Base-by-base conservation (phyloP, 202 grass and related monocot species). In the Alloteropsis angusta region DNA sequence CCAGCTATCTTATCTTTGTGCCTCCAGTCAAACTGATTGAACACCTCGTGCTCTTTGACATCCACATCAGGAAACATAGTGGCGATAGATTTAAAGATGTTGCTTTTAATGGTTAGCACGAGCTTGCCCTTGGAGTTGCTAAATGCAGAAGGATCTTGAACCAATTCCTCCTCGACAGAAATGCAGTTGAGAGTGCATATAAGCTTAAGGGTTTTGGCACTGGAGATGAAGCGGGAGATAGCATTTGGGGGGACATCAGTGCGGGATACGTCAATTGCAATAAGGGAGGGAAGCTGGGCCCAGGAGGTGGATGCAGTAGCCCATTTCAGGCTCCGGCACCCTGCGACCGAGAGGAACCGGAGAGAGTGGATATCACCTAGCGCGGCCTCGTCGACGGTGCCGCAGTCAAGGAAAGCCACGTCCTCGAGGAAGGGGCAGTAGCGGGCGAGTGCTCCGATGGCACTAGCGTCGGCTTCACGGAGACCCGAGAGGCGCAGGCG, bases 311-410 rank as follows among this genome's bases (percentile, higher is more conserved):
- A 93, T 44, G 92, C 96, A 18, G 86, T 96, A 65, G 90, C 88
- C 96, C 96, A 99, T 71, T 93, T 89, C 69, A 96, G 41, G 79
- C 78, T 96, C 66, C 83, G 88, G 60, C 92, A 96, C 52, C 96
- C 96, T 23, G 92, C 84, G 19, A 99, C 80, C 1, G 96, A 96
- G 61, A 99, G 85, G 68, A 99, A 93, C 12, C 88, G 85, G 47
- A 99, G 72, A 8, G 96, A 93, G 46, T 52, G 66, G 76, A 99
- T 87, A 32, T 71, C 83, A 14, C 82, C 90, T 15, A 99, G 60
- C 18, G 90, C 92, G 5, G 71, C 80, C 84, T 93, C 92, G 46
- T 99, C 92, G 8, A 99, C 43, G 10, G 45, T 72, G 26, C 90
- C 92, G 9, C 96, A 99, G 73, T 99, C 96, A 13, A 99, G 82